Base-by-base conservation (phyloP, 805 yeast genomes). In the Candida sakaeoensis region DNA sequence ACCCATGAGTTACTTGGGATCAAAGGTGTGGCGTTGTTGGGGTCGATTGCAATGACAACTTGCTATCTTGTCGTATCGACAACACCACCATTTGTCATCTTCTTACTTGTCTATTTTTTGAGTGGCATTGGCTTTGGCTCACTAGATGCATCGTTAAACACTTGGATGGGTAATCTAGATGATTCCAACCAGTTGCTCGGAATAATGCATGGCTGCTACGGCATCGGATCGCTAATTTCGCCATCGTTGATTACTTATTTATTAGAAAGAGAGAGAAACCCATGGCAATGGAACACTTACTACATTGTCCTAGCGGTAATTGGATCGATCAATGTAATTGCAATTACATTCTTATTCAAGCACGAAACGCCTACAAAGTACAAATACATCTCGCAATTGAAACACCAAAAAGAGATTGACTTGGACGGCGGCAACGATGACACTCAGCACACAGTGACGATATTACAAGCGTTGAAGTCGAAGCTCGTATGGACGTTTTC, bases 41-140 rank as follows among this genome's bases (percentile, higher is more conserved):
- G 75, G 0, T 40, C 60, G 3, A 16, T 45, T 2, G 49, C 57
- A 18, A 64, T 74, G 56, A 46, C 66, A 1, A 21, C 58, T 1
- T 61, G 71, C 9, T 79, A 66, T 50, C 39, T 62, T 5, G 44
- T 71, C 2, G 57, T 67, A n/a, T 55, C 68, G 7, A 45, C 60
- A 3, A 62, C 54, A 30, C 74, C 77, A 1, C 75, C 76, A 14
- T 70, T 67, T 43, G 41, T 51, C 8, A 17, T 75, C 0, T 63
- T 75, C 19, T 64, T 73, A 1, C 1, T 60, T 0, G 56, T 65
- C 23, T 68, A 74, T 43, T 50, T 65, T 2, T 47, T 71, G 16
- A 53, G 55, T 34, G 89, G 89, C 0, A 49, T 79, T 29, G 82
- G 83, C 0, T 65, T 65, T 40, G 87, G 88, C 1, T 47, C 72